Evolutionary conservation across 129 eudicot genomes (phyloP), one percentile per base, ranked within the genome.

Genomic region (Arctium minus): DNA sequence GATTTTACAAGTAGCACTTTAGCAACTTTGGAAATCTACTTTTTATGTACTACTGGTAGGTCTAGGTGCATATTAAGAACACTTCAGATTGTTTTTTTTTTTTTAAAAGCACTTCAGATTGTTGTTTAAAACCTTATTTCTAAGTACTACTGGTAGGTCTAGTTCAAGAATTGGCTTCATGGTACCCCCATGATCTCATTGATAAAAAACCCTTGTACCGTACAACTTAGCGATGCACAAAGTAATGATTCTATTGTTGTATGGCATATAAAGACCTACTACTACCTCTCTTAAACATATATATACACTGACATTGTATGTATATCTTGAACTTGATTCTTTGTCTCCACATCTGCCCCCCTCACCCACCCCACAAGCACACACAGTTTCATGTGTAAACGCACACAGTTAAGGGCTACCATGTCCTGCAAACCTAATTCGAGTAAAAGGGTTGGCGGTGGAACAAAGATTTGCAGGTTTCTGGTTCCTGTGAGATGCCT

Each of bases 401-500:
- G 5, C 67, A 42, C 76, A 36, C 38, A 74, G 72, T 40, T 65
- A 74, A 72, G 48, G 50, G 76, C 81, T 10, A 86, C 71, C 70
- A 74, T 83, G 72, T 69, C 82, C 18, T 11, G 83, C 83, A 83
- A 88, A 71, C 83, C 22, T 68, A 85, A 80, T 60, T 76, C 86
- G 15, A 44, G 64, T 33, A 83, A 85, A 85, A 76, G n/a, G 77
- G 79, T 5, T 60, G 70, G 42, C 17, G 72, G 74, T 38, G 70
- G 83, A 65, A 62, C 71, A 38, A 74, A 69, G 68, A 82, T 76
- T 76, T 85, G 89, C 68, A 72, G 76, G 35, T 69, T 78, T 83
- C 36, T 86, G 69, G 36, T 81, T 37, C 88, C 93, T 1, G 22
- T 74, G 69, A 86, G 74, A 65, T 85, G 77, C 80, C 74, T 90